Evolutionary conservation across 192 early-diverging fungal species (phyloP), one percentile per base, ranked within the genome.

Genomic region (Coemansia sp.): DNA sequence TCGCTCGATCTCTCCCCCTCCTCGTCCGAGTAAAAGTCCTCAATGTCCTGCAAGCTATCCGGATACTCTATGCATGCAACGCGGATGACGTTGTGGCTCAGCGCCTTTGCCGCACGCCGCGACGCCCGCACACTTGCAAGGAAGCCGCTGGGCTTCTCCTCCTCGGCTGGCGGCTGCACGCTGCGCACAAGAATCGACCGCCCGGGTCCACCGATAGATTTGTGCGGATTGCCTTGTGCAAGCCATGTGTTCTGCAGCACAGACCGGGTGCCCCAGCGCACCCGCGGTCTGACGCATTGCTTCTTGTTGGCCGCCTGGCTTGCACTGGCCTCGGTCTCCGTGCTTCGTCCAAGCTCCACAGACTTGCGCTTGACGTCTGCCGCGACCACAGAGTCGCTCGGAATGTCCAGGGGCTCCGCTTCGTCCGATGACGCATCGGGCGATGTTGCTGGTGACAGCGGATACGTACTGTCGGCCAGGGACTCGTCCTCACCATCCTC

Each of bases 21-120:
- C n/a, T 53, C 50, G 50, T 53, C 50, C 3, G 50, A 53, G 14
- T 53, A 33, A 3, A 53, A 17, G 25, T 59, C 40, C 28, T 53
- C 61, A 22, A 48, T 42, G 8, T 48, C 41, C 4, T 55, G 19
- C 14, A 33, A 23, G 23, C 61, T 47, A 3, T 67, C 50, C 1
- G 68, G 68, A 11, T 77, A 77, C 54, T 63, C 57, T 44, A 77
- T 70, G 17, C 65, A 68, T 0, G 74, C 48, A 22, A 77, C 74
- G 1, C 61, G 59, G 37, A 77, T 59, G 2, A 68, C 30, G 1
- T 65, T 57, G 20, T 71, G 27, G 8, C 50, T 55, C 4, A 55
- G 22, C 13, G 57, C 22, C n/a, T 54, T 47, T 13, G 63, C 10
- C 31, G 55, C 10, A n/a, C 54, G 44, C 30, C 20, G 29, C 28